These are phyloP conservation scores for Trypanosoma grayi DNA, from an alignment of 208 protist species.

Conservation along the genomic window DNA sequence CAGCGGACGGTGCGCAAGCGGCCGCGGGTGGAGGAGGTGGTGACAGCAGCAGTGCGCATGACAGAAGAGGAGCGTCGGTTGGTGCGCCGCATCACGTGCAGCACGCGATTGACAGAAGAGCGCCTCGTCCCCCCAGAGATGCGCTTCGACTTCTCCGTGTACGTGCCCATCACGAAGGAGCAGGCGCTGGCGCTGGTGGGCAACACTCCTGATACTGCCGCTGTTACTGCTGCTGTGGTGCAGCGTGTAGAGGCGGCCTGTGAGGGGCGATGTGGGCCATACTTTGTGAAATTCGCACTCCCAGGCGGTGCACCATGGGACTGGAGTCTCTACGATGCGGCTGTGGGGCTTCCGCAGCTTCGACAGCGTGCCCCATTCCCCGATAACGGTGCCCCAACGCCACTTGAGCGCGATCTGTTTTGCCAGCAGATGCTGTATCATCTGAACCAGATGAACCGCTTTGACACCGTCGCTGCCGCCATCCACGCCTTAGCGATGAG, in stretches of 20 bases:
- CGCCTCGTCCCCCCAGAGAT: constrained; percentile 23
- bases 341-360: constrained; percentile 42
- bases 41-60: constrained; percentile 7
- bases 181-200: constrained; percentile 15
- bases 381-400: constrained; percentile 68
- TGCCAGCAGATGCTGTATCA: constrained; percentile 63
- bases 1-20: constrained; percentile 79
- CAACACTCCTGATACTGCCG: neutral
- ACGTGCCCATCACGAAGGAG: constrained; percentile 33
- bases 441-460: constrained; percentile 74
- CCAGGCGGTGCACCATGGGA: constrained; percentile 83
- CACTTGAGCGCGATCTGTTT: constrained; percentile 80
- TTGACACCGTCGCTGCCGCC: constrained; percentile 40
- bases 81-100: constrained; percentile 29
- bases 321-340: constrained; percentile 49
- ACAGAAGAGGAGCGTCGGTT: constrained; percentile 31
- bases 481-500: constrained; percentile 51
- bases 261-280: constrained; percentile 13
- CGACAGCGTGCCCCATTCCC: constrained; percentile 58
- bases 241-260: constrained; percentile 17
- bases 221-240: constrained; percentile 15
- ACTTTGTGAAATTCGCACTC: constrained; percentile 71
- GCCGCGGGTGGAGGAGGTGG: constrained; percentile 40
- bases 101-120: constrained; percentile 23
- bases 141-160: constrained; percentile 22